phyloP scores from a whole-genome alignment of 768 basidiomycete species.

The Trametes meyenii region DNA sequence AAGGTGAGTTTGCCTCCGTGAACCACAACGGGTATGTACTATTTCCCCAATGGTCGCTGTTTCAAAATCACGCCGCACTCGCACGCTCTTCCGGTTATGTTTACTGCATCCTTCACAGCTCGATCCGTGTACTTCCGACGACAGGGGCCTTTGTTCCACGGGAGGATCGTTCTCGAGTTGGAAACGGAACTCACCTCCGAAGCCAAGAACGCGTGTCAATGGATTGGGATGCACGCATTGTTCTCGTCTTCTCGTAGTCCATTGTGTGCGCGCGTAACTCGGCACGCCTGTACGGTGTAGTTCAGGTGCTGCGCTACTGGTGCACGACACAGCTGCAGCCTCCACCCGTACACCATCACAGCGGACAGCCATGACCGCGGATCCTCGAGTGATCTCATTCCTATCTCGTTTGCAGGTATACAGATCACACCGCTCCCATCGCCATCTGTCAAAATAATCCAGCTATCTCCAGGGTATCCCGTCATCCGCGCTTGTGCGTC shows the following conservation, averaged over 20 bases:
- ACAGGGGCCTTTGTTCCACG: background rate
- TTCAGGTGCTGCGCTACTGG: background rate
- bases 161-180: background rate
- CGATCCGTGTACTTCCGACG: background rate
- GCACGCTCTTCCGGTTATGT: conserved; percentile 7
- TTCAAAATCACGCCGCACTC: conserved; percentile 18
- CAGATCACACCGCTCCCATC: conserved; percentile 11
- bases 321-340: conserved; percentile 13
- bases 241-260: background rate
- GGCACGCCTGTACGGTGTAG: background rate
- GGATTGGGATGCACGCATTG: conserved; percentile 1
- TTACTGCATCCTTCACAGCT: background rate
- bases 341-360: conserved; percentile 16
- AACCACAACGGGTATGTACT: background rate
- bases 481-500: background rate
- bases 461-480: conserved; percentile 9
- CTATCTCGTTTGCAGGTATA: conserved; percentile 11
- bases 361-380: conserved; percentile 22
- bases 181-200: conserved; percentile 18
- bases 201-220: conserved; percentile 1
- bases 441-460: conserved; percentile 25
- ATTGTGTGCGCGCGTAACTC: background rate
- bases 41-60: background rate
- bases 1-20: background rate
- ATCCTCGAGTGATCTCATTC: conserved; percentile 23